A percentile compares a stretch with the other conserved stretches of the same genome.
Conservation (phyloP, 345 rosid species). For the Leavenworthia alabamica region DNA sequence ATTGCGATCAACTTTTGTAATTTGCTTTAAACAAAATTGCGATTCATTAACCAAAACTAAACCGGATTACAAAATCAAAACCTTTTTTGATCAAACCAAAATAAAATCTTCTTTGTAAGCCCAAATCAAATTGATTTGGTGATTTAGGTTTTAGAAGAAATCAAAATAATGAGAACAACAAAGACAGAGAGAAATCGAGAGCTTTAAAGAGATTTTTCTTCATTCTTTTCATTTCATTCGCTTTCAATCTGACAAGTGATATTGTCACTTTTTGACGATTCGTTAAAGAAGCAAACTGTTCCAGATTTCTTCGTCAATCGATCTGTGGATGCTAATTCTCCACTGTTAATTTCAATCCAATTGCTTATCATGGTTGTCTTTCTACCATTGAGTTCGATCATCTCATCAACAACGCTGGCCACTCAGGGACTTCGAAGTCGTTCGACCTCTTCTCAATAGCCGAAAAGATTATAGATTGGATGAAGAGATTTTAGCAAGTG, state of each 20-base stretch:
- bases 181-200: too few relatives aligned
- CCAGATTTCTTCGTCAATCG: slow-evolving; percentile 8
- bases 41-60: too few relatives aligned
- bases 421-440: slow-evolving; percentile 43
- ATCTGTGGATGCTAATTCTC: slow-evolving; percentile 22
- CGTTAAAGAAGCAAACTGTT: neutral
- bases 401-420: slow-evolving; percentile 44
- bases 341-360: slow-evolving; percentile 13
- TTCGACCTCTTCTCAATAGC: slow-evolving; percentile 53
- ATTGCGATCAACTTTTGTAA: too few relatives aligned
- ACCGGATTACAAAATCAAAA: too few relatives aligned
- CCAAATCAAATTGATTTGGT: too few relatives aligned
- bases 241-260: neutral
- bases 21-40: too few relatives aligned
- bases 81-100: too few relatives aligned
- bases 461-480: slow-evolving; percentile 49
- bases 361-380: slow-evolving; percentile 30
- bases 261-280: slow-evolving; percentile 32
- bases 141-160: too few relatives aligned
- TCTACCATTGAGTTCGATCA: slow-evolving; percentile 53
- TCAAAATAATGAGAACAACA: too few relatives aligned
- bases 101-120: too few relatives aligned
- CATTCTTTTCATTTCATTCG: neutral
- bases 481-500: slow-evolving; percentile 43
- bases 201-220: too few relatives aligned